Percentiles rank a stretch among this genome's conserved stretches.
Evolutionary conservation across 129 eudicot species (phyloP).

Genomic region (Escallonia rubra): DNA sequence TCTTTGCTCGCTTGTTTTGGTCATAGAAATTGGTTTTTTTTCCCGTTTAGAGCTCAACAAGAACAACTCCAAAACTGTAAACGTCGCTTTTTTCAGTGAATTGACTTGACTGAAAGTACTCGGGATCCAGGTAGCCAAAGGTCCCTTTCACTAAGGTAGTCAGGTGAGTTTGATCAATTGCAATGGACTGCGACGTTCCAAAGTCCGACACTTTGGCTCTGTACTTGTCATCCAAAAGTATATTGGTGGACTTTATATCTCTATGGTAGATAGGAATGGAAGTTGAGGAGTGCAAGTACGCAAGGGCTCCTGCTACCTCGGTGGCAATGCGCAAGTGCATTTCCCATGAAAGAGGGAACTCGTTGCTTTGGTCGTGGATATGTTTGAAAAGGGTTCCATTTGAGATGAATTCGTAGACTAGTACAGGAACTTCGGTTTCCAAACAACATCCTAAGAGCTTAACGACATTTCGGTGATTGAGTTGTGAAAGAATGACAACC

Average conservation of each 20-base stretch:
- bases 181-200: not conserved
- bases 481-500: constrained; percentile 13
- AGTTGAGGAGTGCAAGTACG: constrained; percentile 17
- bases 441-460: constrained; percentile 16
- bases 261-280: constrained; percentile 9
- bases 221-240: constrained; percentile 1
- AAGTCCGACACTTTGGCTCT: constrained; percentile 4
- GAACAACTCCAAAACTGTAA: constrained; percentile 2
- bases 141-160: not conserved
- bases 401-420: too few species aligned
- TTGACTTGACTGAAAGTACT: not conserved
- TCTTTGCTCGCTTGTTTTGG: not conserved
- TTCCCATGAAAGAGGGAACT: not conserved
- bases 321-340: constrained; percentile 4
- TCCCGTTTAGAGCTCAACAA: not conserved
- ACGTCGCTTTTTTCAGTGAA: too few species aligned
- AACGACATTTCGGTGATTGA: constrained; percentile 18
- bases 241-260: constrained; percentile 12
- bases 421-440: constrained; percentile 12
- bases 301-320: constrained; percentile 6
- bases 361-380: not conserved
- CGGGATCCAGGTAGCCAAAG: constrained; percentile 4
- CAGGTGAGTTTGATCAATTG: not conserved
- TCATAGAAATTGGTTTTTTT: not conserved
- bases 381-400: too few species aligned